Base-by-base conservation (phyloP, 768 basidiomycete species). In the Trametes meyenii region DNA sequence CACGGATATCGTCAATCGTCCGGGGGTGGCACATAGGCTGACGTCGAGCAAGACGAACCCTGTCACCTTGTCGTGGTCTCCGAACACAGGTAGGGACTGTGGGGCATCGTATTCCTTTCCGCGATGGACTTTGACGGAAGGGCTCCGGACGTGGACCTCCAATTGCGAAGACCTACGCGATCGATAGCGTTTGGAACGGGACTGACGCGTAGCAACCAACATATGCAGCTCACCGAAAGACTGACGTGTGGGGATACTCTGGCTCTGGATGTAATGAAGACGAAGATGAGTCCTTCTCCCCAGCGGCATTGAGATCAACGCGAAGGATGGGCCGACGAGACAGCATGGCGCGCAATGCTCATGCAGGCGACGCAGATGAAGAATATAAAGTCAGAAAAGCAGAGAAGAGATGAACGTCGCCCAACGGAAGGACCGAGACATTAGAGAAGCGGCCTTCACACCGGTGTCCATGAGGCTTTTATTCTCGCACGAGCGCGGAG, bases 131-230 rank as follows among this genome's bases (percentile, higher is more conserved):
- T 83, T 85, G 12, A 87, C 73, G n/a, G 81, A 85, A 5, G 85
- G 80, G 57, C 87, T 88, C 58, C 83, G 80, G 26, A 90, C 73
- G 58, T 83, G 82, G 55, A 90, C 76, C 63, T 87, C 83, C 67
- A 89, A 73, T 66, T 83, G 81, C 29, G 67, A 46, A 19, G 67
- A 63, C 19, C 66, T 68, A 54, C 44, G 24, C 35, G 29, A 5
- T 38, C n/a, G 36, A n/a, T 55, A 50, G 19, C 43, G 61, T 60
- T 39, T 26, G 40, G 36, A 26, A 17, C 42, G 10, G 55, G 35
- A 39, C n/a, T 14, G 11, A 35, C n/a, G 35, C 4, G 48, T 36
- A n/a, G 42, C 5, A 50, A 53, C 12, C 19, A 16, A 38, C 26
- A 21, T 19, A 42, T 19, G 50, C 16, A 21, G 49, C 69, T 51